Evolutionary conservation across 2,329 filamentous ascomycete species (phyloP).

Genomic region (Dactylellina sp.): DNA sequence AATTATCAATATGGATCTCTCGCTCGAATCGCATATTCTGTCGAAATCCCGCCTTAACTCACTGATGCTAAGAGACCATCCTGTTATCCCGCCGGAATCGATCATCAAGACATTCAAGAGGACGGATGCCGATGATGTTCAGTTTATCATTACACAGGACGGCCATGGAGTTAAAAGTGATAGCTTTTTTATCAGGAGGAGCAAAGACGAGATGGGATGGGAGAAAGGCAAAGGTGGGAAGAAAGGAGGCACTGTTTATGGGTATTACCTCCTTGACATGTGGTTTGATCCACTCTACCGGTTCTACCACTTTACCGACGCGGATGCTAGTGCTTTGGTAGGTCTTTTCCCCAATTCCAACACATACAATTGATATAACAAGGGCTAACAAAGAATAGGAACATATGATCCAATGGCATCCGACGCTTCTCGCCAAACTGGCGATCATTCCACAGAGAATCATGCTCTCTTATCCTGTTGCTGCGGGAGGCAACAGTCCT

Average conservation of each 20-base stretch:
- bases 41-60: conserved; percentile 75
- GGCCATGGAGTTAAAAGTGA: conserved; percentile 78
- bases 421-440: conserved; percentile 89
- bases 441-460: conserved; percentile 87
- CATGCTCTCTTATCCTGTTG: conserved; percentile 77
- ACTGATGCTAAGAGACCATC: conserved; percentile 84
- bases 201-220: conserved; percentile 82
- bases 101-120: conserved; percentile 94
- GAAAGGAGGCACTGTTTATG: conserved; percentile 40
- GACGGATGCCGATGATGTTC: conserved; percentile 79
- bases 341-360: conserved; percentile 61
- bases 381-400: conserved; percentile 68
- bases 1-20: conserved; percentile 83
- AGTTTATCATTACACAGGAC: conserved; percentile 87
- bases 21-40: conserved; percentile 78
- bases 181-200: conserved; percentile 81
- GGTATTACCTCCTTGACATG: conserved; percentile 77
- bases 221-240: conserved; percentile 23
- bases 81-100: conserved; percentile 93
- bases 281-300: conserved; percentile 97
- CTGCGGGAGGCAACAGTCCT: conserved; percentile 34
- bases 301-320: conserved; percentile 92
- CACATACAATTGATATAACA: conserved; percentile 18
- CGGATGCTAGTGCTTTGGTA: conserved; percentile 89
- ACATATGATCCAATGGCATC: conserved; percentile 95